Percentiles rank a stretch among this genome's conserved stretches.
Evolutionary conservation across 306 rosid genomes (phyloP).

Genomic region (Argentina anserina): DNA sequence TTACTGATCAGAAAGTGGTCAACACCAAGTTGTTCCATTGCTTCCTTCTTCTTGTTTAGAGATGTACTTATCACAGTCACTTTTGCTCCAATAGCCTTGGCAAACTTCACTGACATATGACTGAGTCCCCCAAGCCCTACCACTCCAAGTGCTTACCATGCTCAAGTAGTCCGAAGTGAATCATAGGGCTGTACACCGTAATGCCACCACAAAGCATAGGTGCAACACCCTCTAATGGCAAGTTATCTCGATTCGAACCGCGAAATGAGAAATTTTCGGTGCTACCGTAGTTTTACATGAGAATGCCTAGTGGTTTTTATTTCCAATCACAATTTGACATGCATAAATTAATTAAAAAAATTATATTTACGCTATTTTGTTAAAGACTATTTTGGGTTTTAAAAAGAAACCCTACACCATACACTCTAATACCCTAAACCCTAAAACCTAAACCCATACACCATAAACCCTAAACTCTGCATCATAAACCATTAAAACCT

Average conservation of each 20-base stretch:
- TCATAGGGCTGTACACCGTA: slow-evolving; percentile 17
- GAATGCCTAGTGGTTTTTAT: too few species aligned
- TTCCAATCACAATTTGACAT: too few species aligned
- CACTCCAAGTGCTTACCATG: background rate
- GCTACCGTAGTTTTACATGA: too few species aligned
- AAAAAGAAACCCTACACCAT: too few species aligned
- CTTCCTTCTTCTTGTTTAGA: slow-evolving; percentile 7
- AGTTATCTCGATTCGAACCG: background rate
- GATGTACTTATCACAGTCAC: slow-evolving; percentile 11
- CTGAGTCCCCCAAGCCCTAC: slow-evolving; percentile 9
- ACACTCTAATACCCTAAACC: too few species aligned
- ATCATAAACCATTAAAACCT: too few species aligned
- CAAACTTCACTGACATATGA: slow-evolving; percentile 11
- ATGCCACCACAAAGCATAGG: slow-evolving; percentile 16
- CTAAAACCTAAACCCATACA: too few species aligned
- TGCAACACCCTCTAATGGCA: background rate
- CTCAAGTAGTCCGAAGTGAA: background rate
- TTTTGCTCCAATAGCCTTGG: slow-evolving; percentile 9
- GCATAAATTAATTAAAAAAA: too few species aligned
- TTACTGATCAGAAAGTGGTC: slow-evolving; percentile 16
- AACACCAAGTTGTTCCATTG: slow-evolving; percentile 14
- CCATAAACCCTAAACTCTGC: too few species aligned
- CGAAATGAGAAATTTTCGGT: too few species aligned
- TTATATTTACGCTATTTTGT: too few species aligned
- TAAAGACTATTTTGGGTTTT: too few species aligned